Conservation (phyloP, 768 basidiomycete genomes). For the Peribolospora baueri region DNA sequence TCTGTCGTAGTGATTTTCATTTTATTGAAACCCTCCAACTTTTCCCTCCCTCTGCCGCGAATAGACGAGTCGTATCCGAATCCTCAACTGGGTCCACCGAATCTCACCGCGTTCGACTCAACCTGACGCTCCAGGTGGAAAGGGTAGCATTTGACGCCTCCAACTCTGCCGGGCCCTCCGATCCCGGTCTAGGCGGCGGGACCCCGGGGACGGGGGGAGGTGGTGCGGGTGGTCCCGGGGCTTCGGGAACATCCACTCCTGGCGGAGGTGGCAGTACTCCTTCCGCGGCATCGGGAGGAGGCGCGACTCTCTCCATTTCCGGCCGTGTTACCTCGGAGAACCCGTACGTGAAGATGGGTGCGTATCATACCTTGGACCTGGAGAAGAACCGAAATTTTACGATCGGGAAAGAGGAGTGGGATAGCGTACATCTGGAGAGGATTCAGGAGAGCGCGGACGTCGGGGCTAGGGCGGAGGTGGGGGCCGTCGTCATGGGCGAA, state of each 20-base stretch:
- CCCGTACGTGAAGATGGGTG: conserved; percentile 67
- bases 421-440: conserved; percentile 56
- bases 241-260: conserved; percentile 17
- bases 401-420: conserved; percentile 81
- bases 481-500: conserved; percentile 86
- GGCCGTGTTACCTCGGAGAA: conserved; percentile 73
- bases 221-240: neutral
- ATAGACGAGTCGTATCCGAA: conserved; percentile 61
- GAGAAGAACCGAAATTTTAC: conserved; percentile 75
- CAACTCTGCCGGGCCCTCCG: conserved; percentile 25
- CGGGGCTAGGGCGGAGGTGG: conserved; percentile 89
- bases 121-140: conserved; percentile 57
- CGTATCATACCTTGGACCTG: conserved; percentile 81
- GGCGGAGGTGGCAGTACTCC: conserved; percentile 12
- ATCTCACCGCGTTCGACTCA: conserved; percentile 62
- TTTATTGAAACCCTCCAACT: neutral
- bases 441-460: conserved; percentile 72
- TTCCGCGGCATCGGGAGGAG: conserved; percentile 20
- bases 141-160: conserved; percentile 61
- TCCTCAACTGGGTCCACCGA: conserved; percentile 85
- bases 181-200: conserved; percentile 18
- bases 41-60: neutral
- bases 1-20: neutral
- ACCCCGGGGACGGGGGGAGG: no score
- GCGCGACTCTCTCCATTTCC: conserved; percentile 45